Evolutionary conservation across 1,139 yeast species (phyloP), one percentile per base, ranked within the genome.

Genomic region (Hyphopichia burtonii): DNA sequence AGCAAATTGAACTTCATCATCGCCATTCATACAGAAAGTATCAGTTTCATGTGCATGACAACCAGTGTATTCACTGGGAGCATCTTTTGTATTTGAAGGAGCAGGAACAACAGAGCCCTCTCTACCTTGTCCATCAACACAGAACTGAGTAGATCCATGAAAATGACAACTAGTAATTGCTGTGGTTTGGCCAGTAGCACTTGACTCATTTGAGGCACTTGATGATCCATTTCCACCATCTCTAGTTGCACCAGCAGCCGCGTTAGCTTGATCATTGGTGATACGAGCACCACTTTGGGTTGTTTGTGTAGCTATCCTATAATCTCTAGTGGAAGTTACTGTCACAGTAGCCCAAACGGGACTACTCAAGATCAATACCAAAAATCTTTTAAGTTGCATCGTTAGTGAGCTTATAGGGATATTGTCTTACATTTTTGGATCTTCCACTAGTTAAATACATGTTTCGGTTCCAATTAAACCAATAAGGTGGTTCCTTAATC

Each of bases 21-120:
- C 54, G 3, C 43, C 39, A 41, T 48, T 38, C 46, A 59, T 39
- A 41, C 71, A 65, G 36, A 45, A 63, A 0, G 56, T 54, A 15
- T 55, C 58, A 6, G 45, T 37, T 6, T 51, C 68, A 45, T 66
- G 69, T 2, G 46, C 27, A 44, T 65, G 71, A 46, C 71, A 66
- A 0, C 54, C 58, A 10, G 65, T 52, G 40, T 60, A 65, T 34
- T 52, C 52, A 18, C 47, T 27, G 4, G 64, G 64, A 1, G 61
- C 57, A 19, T 45, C 42, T 7, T 38, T 47, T 5, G 51, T 45
- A 20, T 50, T 46, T 2, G 56, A 50, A 11, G 67, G 67, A 1
- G 62, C 54, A 4, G 71, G 71, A 4, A 46, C 39, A 12, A 66
- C 56, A 3, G 43, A 42, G 5, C 71, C 71, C 44, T 65, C 70